A percentile compares a stretch with the other conserved stretches of the same genome.
phyloP scores from a whole-genome alignment of 352 stramenopile genomes.

The Phytopythium litorale region DNA sequence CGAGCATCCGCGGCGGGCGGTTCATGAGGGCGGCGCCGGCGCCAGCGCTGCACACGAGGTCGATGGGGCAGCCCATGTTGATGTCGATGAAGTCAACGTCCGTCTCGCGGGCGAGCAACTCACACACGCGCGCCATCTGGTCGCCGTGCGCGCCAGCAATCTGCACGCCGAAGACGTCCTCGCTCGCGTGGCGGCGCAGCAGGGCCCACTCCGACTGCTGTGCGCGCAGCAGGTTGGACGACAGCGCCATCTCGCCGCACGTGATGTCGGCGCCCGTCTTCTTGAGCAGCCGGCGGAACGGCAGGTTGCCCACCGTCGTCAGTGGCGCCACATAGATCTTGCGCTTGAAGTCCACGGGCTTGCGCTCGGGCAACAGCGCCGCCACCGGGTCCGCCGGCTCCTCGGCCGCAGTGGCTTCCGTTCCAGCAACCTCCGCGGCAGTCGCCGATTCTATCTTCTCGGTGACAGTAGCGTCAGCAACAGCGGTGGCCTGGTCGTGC shows the following conservation, averaged over 20 bases:
- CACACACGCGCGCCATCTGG: slow-evolving; percentile 91
- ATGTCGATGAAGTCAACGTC: slow-evolving; percentile 99
- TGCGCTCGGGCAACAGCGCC: slow-evolving; percentile 63
- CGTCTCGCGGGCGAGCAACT: slow-evolving; percentile 92
- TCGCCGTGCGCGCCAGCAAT: slow-evolving; percentile 92
- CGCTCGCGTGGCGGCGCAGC: slow-evolving; percentile 93
- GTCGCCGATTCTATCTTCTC: not conserved
- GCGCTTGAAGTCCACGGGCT: slow-evolving; percentile 95
- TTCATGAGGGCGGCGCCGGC: slow-evolving; percentile 95
- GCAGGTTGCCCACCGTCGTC: slow-evolving; percentile 99
- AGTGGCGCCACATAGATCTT: slow-evolving; percentile 99
- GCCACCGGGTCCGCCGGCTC: slow-evolving; percentile 28
- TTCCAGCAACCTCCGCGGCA: not conserved
- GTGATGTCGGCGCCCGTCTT: slow-evolving; percentile 98
- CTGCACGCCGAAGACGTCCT: slow-evolving; percentile 99
- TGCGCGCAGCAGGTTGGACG: slow-evolving; percentile 93
- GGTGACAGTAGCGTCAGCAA: not conserved
- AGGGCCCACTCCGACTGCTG: slow-evolving; percentile 97
- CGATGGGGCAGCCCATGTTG: slow-evolving; percentile 99
- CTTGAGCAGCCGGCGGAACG: slow-evolving; percentile 97
- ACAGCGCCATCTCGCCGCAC: slow-evolving; percentile 98
- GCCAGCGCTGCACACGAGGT: slow-evolving; percentile 88
- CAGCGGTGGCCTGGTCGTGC: slow-evolving; percentile 7
- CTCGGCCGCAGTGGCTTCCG: slow-evolving; percentile 1
- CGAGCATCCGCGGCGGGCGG: slow-evolving; percentile 83